Base-by-base conservation (phyloP, 768 basidiomycete genomes). In the Stropharia rugosoannulata region DNA sequence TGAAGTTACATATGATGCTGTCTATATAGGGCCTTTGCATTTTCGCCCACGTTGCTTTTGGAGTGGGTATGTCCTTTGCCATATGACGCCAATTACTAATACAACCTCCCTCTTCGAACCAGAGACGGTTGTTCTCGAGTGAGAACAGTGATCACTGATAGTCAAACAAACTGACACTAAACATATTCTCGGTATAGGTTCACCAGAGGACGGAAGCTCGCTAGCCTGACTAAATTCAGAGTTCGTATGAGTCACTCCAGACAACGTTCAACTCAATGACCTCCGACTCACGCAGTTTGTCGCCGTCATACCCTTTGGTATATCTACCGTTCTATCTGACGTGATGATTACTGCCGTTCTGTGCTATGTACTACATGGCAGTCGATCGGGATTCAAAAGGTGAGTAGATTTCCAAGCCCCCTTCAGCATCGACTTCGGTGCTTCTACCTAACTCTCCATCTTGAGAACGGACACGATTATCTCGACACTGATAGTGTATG, bases 251-350 rank as follows among this genome's bases (percentile, higher is more conserved):
- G 12, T 29, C 38, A 22, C 15, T 37, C 36, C 29, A n/a, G 2
- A 38, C 10, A 19, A 18, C 25, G 19, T 2, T 38, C 32, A 32
- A 10, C 4, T 35, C 3, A 48, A 13, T 32, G 29, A 32, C 5
- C 29, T 4, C 9, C 39, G 6, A 4, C 22, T 22, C 22, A 32
- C 5, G 9, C 55, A 78, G 76, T 62, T 75, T 6, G 65, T 69
- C 38, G 75, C 75, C 0, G 75, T 74, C 0, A 72, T 73, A 18
- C 78, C 78, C 2, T 77, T 79, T 55, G 77, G 76, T 1, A 49
- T 76, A 9, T 73, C 75, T 47, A 76, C 76, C 2, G 78, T 80
- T 0, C 61, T 78, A 10, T 76, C 78, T 1, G 80, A 81, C 54
- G 63, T 78, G 27, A 50, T 71, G n/a, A 78, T 80, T 49, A 75